Conservation (phyloP, 345 rosid species). For the Cardiospermum halicacabum region DNA sequence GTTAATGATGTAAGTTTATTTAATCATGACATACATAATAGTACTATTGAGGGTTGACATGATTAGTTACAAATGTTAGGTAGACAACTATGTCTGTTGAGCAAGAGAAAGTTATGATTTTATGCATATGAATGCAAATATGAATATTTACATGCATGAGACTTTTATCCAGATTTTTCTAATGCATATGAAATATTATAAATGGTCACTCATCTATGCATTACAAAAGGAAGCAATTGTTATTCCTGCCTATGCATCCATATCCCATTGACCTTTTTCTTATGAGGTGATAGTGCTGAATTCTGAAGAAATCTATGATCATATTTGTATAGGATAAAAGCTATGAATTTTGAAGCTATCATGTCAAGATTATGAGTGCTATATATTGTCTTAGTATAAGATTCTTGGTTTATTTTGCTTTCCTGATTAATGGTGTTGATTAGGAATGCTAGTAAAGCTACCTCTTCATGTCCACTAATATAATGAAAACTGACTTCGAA, state of each 20-base stretch:
- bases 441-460: not conserved
- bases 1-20: constrained; percentile 82
- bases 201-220: not conserved
- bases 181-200: not conserved
- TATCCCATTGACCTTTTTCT: not conserved
- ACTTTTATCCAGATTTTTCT: not conserved
- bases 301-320: not conserved
- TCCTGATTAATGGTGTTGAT: not conserved
- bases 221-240: not conserved
- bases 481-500: not conserved
- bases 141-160: not conserved
- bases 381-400: not conserved
- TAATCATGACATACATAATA: not conserved
- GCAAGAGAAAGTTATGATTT: not conserved
- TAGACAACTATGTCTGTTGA: not conserved
- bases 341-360: not conserved
- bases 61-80: not conserved
- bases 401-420: not conserved
- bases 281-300: not conserved
- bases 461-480: not conserved
- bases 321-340: not conserved
- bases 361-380: not conserved
- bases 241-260: not conserved
- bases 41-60: too few species aligned
- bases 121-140: not conserved